These are phyloP conservation scores for Coniochaeta ligniaria DNA, from an alignment of 2,329 filamentous ascomycete species.

Conservation along the genomic window DNA sequence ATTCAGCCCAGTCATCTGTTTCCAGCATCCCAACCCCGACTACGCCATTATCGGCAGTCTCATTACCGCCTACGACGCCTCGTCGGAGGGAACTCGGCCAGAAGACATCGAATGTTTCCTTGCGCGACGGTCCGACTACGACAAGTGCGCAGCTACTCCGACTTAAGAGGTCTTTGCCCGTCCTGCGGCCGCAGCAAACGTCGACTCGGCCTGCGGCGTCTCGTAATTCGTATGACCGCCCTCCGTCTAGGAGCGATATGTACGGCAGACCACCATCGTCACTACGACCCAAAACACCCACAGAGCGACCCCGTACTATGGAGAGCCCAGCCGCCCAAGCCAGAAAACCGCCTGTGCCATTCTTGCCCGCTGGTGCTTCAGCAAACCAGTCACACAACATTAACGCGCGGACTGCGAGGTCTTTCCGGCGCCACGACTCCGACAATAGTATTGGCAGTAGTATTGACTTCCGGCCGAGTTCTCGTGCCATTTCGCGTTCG, in stretches of 20 bases:
- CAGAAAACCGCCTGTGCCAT: conserved; percentile 61
- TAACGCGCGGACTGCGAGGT: conserved; percentile 60
- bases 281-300: conserved; percentile 63
- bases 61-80: conserved; percentile 51
- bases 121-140: conserved; percentile 55
- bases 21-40: conserved; percentile 56
- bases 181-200: conserved; percentile 44
- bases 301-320: conserved; percentile 50
- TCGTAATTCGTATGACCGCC: conserved; percentile 44
- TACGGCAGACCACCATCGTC: conserved; percentile 39
- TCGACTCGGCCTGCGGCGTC: conserved; percentile 38
- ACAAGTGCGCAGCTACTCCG: conserved; percentile 59
- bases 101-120: conserved; percentile 44
- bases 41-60: conserved; percentile 46
- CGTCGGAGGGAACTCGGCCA: conserved; percentile 52
- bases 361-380: conserved; percentile 69
- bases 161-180: conserved; percentile 58
- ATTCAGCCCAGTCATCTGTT: conserved; percentile 63
- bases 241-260: conserved; percentile 50
- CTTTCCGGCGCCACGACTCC: conserved; percentile 75
- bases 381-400: conserved; percentile 62
- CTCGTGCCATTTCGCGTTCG: conserved; percentile 50
- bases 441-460: conserved; percentile 63
- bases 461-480: conserved; percentile 49
- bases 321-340: conserved; percentile 45